Conservation (phyloP, 176 grass and related monocot genomes). For the Avena insularis region DNA sequence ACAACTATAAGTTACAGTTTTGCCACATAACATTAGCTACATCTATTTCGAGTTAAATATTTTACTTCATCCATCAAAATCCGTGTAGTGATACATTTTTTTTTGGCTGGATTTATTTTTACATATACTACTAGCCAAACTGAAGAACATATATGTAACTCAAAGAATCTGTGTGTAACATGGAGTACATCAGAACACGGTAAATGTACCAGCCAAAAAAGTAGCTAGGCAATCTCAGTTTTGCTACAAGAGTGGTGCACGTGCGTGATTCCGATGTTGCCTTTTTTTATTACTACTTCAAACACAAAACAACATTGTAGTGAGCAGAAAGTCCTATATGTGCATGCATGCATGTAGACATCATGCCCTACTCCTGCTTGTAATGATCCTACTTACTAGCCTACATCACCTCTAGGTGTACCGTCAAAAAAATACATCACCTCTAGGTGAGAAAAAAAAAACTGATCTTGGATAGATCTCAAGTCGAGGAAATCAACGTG, state of each 20-base stretch:
- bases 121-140: not conserved
- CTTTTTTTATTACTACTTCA: conserved; percentile 34
- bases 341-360: conserved; percentile 29
- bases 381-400: not conserved
- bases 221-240: not conserved
- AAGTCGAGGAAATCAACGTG: too few species aligned
- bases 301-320: not conserved
- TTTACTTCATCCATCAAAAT: conserved; percentile 5
- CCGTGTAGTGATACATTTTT: not conserved
- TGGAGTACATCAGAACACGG: not conserved
- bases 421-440: not conserved
- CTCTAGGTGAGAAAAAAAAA: not conserved
- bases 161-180: not conserved
- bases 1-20: not conserved
- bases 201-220: conserved; percentile 6
- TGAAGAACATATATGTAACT: not conserved
- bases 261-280: not conserved
- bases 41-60: not conserved
- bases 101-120: not conserved
- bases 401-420: conserved; percentile 12
- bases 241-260: conserved; percentile 25
- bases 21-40: not conserved
- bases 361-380: not conserved
- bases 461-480: too few species aligned
- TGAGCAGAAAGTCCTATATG: conserved; percentile 23